These are phyloP conservation scores for Cladosporium sp. DNA, from an alignment of 2,329 filamentous ascomycete species.

Conservation along the genomic window DNA sequence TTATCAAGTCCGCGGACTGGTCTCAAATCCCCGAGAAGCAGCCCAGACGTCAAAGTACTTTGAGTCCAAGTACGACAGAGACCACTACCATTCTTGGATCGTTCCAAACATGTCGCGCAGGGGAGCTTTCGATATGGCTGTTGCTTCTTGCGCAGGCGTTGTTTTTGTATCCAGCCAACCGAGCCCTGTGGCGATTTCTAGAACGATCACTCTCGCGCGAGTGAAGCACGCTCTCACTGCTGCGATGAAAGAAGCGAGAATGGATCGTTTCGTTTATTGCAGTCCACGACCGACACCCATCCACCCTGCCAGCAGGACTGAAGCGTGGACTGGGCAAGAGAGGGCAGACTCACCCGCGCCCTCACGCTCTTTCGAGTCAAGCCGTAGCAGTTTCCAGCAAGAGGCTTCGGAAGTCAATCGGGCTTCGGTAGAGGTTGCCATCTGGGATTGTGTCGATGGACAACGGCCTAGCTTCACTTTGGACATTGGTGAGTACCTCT, in stretches of 20 bases:
- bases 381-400: not conserved
- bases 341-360: not conserved
- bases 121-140: constrained; percentile 36
- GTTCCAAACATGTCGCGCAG: constrained; percentile 36
- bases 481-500: not conserved
- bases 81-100: constrained; percentile 35
- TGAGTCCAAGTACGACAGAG: constrained; percentile 23
- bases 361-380: not conserved
- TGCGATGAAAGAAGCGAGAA: constrained; percentile 33
- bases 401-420: not conserved
- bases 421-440: not conserved
- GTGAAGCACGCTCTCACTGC: constrained; percentile 37
- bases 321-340: constrained; percentile 21
- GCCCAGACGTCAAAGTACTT: constrained; percentile 24
- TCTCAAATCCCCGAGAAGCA: constrained; percentile 21
- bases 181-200: constrained; percentile 10
- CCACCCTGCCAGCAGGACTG: no score
- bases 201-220: constrained; percentile 32
- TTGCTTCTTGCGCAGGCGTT: constrained; percentile 40
- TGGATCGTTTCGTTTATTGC: constrained; percentile 42
- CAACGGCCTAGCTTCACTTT: not conserved
- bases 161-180: constrained; percentile 38
- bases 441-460: not conserved
- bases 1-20: constrained; percentile 26
- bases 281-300: constrained; percentile 22